Conservation (phyloP, 192 early-diverging fungal genomes). For the Backusella sp. region DNA sequence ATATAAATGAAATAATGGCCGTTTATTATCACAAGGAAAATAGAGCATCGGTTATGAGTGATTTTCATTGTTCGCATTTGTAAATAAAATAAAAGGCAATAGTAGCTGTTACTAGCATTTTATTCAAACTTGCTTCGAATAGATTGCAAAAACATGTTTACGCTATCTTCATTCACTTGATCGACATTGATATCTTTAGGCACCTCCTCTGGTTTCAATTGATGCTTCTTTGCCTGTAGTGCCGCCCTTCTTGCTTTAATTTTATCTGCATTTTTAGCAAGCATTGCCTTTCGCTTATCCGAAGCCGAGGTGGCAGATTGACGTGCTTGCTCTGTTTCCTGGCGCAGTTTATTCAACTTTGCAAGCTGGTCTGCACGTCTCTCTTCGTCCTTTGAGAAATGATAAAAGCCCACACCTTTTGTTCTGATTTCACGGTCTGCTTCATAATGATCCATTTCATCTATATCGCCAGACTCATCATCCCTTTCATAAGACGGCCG, state of each 20-base stretch:
- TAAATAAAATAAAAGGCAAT: background rate
- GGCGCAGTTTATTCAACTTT: slow-evolving; percentile 54
- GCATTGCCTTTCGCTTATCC: slow-evolving; percentile 34
- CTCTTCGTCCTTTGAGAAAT: slow-evolving; percentile 63
- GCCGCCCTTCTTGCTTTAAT: slow-evolving; percentile 18
- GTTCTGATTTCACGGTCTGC: slow-evolving; percentile 54
- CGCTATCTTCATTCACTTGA: slow-evolving; percentile 19
- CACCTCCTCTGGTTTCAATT: slow-evolving; percentile 1
- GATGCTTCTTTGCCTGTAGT: slow-evolving; percentile 1
- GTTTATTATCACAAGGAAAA: no score
- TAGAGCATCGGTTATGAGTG: background rate
- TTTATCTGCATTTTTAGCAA: slow-evolving; percentile 21
- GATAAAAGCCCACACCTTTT: slow-evolving; percentile 68
- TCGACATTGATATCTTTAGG: background rate
- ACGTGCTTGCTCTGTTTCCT: slow-evolving; percentile 45
- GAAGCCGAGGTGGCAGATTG: slow-evolving; percentile 41
- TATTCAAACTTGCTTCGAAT: slow-evolving; percentile 12
- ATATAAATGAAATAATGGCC: no score
- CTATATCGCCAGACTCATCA: background rate
- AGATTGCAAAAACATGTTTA: slow-evolving; percentile 11
- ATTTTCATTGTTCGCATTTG: background rate
- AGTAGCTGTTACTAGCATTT: background rate
- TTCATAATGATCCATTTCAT: slow-evolving; percentile 17
- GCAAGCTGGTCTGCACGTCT: slow-evolving; percentile 60
- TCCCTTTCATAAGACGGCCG: background rate